Conservation (phyloP, 192 early-diverging fungal species). For the Coemansia biformis region DNA sequence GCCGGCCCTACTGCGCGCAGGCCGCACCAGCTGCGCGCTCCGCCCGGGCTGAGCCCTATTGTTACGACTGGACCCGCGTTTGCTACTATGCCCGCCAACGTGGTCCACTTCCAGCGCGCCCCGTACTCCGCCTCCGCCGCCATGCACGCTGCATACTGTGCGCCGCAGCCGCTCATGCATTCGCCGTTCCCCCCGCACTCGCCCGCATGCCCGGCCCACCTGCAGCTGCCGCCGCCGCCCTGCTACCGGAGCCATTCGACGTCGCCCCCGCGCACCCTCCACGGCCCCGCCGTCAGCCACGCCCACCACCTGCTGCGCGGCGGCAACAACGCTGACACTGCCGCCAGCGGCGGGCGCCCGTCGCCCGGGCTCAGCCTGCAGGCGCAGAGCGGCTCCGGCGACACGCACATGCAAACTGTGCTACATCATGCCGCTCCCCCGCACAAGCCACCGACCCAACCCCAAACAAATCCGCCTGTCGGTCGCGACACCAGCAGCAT, state of each 20-base stretch:
- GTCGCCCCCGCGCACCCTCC: slow-evolving; percentile 18
- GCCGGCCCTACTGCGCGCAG: slow-evolving; percentile 22
- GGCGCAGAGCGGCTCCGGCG: slow-evolving; percentile 1
- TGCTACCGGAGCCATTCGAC: slow-evolving; percentile 26
- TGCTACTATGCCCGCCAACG: slow-evolving; percentile 22
- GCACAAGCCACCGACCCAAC: slow-evolving; percentile 2
- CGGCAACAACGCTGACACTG: too few species aligned
- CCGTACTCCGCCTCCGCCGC: slow-evolving; percentile 35
- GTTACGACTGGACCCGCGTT: slow-evolving; percentile 28
- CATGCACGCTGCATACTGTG: neutral
- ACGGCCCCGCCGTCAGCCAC: too few species aligned
- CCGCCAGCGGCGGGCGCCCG: neutral
- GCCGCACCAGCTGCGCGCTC: slow-evolving; percentile 31
- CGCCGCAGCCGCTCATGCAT: neutral
- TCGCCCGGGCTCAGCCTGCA: neutral
- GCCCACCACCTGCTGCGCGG: too few species aligned
- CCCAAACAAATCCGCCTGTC: slow-evolving; percentile 1
- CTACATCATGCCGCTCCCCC: slow-evolving; percentile 6
- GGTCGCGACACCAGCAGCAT: neutral
- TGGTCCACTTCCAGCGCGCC: slow-evolving; percentile 17
- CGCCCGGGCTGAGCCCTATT: slow-evolving; percentile 42
- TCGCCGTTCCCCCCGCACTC: neutral
- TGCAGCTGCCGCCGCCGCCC: slow-evolving; percentile 1
- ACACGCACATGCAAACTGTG: slow-evolving; percentile 14
- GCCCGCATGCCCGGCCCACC: neutral